Evolutionary conservation across 495 filamentous ascomycete genomes (phyloP), one percentile per base, ranked within the genome.

Genomic region (Aspergillus asperescens): DNA sequence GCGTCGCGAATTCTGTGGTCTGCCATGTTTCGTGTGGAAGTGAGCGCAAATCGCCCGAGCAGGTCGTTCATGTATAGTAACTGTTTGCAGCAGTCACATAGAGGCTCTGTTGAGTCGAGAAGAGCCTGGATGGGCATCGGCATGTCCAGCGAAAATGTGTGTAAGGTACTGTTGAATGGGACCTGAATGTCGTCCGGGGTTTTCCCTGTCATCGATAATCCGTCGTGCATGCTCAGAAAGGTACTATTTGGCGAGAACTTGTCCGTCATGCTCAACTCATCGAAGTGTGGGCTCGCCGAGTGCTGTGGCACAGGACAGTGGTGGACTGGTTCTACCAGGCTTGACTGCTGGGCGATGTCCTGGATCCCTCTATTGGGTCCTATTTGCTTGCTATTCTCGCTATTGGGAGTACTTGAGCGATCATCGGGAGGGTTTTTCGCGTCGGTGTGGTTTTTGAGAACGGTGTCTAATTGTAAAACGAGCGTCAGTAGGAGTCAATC

Each of bases 41-140:
- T 42, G 2, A 32, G 37, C 0, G 42, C 23, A 24, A 38, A 57
- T 23, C 43, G 29, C 4, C 49, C 43, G 5, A 57, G 18, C 42
- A 57, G 32, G 9, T 54, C 52, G 43, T 54, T 54, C 52, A 54
- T 40, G 18, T 54, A 48, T 7, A 48, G 13, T 16, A 54, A 28
- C 3, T 40, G 52, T 24, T 42, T 40, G 22, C 52, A 52, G 22
- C 50, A 52, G n/a, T 18, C 15, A 13, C 50, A 52, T 13, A 29
- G 35, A 12, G 28, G 19, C 13, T 52, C 50, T 24, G 28, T 35
- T 1, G 50, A 38, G 1, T 52, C 34, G n/a, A 50, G 39, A 3
- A 52, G 12, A 9, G 28, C 29, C n/a, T 44, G 40, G 13, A 52
- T 34, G 3, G 50, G 40, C 27, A 52, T 45, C 2, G 39, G 50